phyloP scores from a whole-genome alignment of 1,139 yeast species.

The Kodamaea ohmeri region DNA sequence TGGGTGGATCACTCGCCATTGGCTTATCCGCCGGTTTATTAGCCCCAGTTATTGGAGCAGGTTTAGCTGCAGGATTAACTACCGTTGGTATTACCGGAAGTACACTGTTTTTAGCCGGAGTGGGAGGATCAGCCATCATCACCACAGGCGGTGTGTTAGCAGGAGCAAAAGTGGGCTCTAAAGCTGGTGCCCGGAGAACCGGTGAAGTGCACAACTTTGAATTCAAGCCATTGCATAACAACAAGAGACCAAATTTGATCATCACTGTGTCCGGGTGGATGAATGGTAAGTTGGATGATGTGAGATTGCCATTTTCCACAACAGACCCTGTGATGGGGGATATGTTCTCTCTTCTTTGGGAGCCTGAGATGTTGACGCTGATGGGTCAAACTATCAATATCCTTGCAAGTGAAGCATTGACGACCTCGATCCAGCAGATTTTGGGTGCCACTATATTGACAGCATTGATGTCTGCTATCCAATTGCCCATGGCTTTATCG shows the following conservation, averaged over 20 bases:
- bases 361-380: conserved; percentile 94
- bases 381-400: conserved; percentile 96
- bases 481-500: conserved; percentile 86
- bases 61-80: conserved; percentile 94
- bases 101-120: conserved; percentile 87
- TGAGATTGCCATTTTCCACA: conserved; percentile 91
- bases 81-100: conserved; percentile 95
- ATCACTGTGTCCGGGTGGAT: conserved; percentile 98
- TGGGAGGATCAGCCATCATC: conserved; percentile 94
- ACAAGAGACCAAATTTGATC: conserved; percentile 80
- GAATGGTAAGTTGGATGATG: conserved; percentile 94
- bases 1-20: conserved; percentile 94
- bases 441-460: conserved; percentile 88
- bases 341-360: conserved; percentile 88
- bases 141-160: conserved; percentile 89
- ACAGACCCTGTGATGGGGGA: conserved; percentile 99
- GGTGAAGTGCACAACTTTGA: conserved; percentile 95
- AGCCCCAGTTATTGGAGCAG: conserved; percentile 98
- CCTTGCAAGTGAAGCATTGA: conserved; percentile 88
- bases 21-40: conserved; percentile 93
- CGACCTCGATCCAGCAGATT: conserved; percentile 92
- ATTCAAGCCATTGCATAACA: conserved; percentile 87
- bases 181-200: conserved; percentile 81
- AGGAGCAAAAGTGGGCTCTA: conserved; percentile 85
- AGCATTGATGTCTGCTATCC: conserved; percentile 95